Conservation (phyloP, 2,329 filamentous ascomycete species). For the Sporothrix schenckii region DNA sequence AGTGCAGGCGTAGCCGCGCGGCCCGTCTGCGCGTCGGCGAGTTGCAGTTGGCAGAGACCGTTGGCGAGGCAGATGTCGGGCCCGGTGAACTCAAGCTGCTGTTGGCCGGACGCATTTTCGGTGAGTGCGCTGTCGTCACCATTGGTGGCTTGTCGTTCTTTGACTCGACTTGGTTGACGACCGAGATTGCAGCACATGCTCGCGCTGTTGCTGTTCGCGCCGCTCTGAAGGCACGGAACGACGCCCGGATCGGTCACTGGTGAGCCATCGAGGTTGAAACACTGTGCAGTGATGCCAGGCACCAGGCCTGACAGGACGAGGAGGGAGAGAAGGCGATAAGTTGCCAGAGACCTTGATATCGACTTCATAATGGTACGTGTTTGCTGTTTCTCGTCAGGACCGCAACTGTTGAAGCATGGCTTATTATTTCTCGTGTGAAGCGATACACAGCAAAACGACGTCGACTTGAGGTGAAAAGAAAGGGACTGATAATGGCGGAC, state of each 20-base stretch:
- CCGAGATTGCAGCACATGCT: constrained; percentile 30
- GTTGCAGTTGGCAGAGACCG: constrained; percentile 25
- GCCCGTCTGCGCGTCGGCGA: constrained; percentile 22
- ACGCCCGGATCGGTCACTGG: constrained; percentile 26
- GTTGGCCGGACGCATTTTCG: not conserved
- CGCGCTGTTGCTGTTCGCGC: not conserved
- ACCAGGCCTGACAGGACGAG: constrained; percentile 5
- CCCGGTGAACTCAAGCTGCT: constrained; percentile 4
- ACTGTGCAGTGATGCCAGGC: constrained; percentile 18
- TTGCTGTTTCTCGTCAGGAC: not conserved
- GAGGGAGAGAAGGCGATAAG: not conserved
- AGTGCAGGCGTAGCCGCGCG: not conserved
- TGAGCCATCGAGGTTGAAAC: constrained; percentile 30
- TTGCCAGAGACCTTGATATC: not conserved
- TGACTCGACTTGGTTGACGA: constrained; percentile 8
- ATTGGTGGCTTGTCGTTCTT: not conserved
- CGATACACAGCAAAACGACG: not conserved
- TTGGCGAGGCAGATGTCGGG: constrained; percentile 29
- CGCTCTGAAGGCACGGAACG: constrained; percentile 23
- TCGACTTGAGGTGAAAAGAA: not conserved
- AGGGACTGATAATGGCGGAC: not conserved
- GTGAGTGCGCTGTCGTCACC: not conserved
- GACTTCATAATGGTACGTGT: not conserved
- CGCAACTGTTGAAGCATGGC: not conserved
- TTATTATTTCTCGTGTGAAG: not conserved